Evolutionary conservation across 495 filamentous ascomycete genomes (phyloP), one percentile per base, ranked within the genome.

Genomic region (Aspergillus bertholletiae): DNA sequence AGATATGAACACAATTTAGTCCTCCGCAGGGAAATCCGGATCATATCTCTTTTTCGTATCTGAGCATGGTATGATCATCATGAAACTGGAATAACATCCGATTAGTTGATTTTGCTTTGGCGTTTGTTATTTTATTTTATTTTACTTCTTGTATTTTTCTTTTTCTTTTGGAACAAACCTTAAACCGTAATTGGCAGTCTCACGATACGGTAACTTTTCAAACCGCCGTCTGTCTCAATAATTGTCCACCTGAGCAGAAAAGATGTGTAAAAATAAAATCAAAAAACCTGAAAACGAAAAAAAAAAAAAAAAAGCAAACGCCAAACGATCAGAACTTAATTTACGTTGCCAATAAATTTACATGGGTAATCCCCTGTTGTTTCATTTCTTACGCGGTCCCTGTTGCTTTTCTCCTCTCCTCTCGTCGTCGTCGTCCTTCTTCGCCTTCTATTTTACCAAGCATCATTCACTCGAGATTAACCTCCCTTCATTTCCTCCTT

Each of bases 341-440:
- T 39, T 39, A 4, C 34, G 3, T 17, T 3, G 7, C n/a, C 5
- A 34, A 34, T 34, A 34, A 34, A 34, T 34, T 34, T 34, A 2
- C 30, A 34, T n/a, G 12, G 7, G 7, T 9, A 34, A 34, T 34
- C 30, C 30, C 30, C 30, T 34, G 30, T 2, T 34, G 30, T 34
- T 34, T 34, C 30, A 34, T 34, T 20, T 51, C 28, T 37, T 53
- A 37, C 37, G 18, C 13, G 1, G 6, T 20, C 26, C 13, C 34
- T 18, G 30, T 20, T 43, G 22, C 37, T 30, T 30, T 39, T 43
- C 47, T 44, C 22, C 35, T 40, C 34, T 20, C 30, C 17, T 47
- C 22, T 37, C 20, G 22, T 39, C 39, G 47, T 35, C 12, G 26
- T 37, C 20, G 26, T 54, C 35, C 49, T 59, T 49, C 27, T 28